These are phyloP conservation scores for Plasmopara muralis DNA, from an alignment of 352 stramenopile species.

Conservation along the genomic window DNA sequence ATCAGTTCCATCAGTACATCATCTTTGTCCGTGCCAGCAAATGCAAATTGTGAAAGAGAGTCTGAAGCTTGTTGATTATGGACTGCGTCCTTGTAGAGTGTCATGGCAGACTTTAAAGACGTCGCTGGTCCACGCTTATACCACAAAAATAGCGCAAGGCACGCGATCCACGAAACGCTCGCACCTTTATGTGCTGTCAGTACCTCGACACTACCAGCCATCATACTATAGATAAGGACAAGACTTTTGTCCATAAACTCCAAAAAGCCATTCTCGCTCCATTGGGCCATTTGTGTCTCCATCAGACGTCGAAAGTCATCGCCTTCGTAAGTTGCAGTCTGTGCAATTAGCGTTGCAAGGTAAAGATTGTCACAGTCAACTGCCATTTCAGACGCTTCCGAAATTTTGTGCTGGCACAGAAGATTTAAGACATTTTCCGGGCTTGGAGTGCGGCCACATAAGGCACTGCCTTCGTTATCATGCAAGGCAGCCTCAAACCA, in stretches of 20 bases:
- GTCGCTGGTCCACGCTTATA: constrained; percentile 50
- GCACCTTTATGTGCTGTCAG: constrained; percentile 42
- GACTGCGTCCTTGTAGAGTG: constrained; percentile 35
- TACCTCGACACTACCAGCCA: constrained; percentile 55
- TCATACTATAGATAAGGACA: constrained; percentile 56
- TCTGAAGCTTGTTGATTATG: constrained; percentile 32
- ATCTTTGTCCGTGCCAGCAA: constrained; percentile 28
- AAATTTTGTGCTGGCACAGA: constrained; percentile 51
- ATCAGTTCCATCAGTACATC: constrained; percentile 65
- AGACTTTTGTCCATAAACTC: constrained; percentile 55
- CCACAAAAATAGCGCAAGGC: constrained; percentile 65
- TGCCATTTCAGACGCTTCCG: constrained; percentile 52
- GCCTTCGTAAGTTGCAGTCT: constrained; percentile 48
- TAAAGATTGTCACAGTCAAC: constrained; percentile 55
- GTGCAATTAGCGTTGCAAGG: constrained; percentile 56
- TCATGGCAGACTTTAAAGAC: constrained; percentile 40
- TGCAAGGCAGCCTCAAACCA: constrained; percentile 63
- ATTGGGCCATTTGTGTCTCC: constrained; percentile 49
- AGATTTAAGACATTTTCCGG: constrained; percentile 32
- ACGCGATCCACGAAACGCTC: constrained; percentile 46
- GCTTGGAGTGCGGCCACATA: constrained; percentile 15
- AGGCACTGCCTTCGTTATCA: constrained; percentile 4
- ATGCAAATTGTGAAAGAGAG: constrained; percentile 27
- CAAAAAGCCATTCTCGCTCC: constrained; percentile 42
- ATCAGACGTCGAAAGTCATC: constrained; percentile 44